phyloP scores from a whole-genome alignment of 768 basidiomycete genomes.

The Tulasnella sp. region DNA sequence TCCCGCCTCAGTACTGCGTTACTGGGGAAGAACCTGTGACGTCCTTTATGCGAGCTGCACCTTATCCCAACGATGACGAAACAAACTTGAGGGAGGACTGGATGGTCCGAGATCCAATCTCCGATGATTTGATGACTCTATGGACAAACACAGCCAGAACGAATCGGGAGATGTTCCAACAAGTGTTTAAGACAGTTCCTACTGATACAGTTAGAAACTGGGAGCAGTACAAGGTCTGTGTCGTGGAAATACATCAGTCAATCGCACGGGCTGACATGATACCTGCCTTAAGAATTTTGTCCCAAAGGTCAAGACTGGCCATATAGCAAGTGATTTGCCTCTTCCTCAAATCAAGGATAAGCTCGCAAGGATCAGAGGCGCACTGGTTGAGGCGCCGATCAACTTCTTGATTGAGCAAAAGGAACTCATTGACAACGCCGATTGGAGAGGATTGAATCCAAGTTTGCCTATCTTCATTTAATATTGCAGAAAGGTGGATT shows the following conservation, averaged over 20 bases:
- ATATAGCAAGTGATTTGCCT: constrained; percentile 51
- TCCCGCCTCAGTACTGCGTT: constrained; percentile 50
- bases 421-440: constrained; percentile 32
- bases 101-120: constrained; percentile 65
- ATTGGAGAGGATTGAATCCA: constrained; percentile 65
- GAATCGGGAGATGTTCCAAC: constrained; percentile 77
- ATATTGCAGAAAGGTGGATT: too few relatives aligned
- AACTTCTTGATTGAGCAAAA: constrained; percentile 59
- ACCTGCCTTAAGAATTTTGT: constrained; percentile 44
- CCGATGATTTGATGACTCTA: constrained; percentile 41
- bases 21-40: constrained; percentile 31
- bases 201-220: constrained; percentile 69
- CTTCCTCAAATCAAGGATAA: constrained; percentile 62
- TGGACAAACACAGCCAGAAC: constrained; percentile 58
- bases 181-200: constrained; percentile 73
- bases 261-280: constrained; percentile 9
- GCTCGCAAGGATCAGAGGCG: constrained; percentile 41
- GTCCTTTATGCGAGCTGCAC: constrained; percentile 72
- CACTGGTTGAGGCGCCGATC: constrained; percentile 31
- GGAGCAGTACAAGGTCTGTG: constrained; percentile 64
- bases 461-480: constrained; percentile 69
- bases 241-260: constrained; percentile 15
- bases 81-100: constrained; percentile 43
- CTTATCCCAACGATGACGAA: constrained; percentile 54
- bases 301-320: constrained; percentile 65